Conservation (phyloP, 2,329 filamentous ascomycete genomes). For the Hortaea sp. region DNA sequence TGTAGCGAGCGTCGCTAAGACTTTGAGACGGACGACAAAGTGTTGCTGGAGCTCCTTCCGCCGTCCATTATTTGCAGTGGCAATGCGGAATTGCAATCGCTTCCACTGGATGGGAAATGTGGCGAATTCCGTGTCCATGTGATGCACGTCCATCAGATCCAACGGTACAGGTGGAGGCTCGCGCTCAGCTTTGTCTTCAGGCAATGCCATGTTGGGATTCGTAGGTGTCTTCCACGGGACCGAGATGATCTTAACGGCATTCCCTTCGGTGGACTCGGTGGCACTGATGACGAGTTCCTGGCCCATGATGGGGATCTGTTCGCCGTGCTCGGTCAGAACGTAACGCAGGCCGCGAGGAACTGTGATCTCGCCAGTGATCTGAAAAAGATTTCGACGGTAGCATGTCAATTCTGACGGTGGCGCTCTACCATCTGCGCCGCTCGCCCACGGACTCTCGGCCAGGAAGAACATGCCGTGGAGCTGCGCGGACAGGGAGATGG, state of each 20-base stretch:
- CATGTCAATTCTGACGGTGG: constrained; percentile 80
- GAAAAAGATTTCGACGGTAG: constrained; percentile 90
- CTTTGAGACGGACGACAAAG: constrained; percentile 81
- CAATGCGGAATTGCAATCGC: constrained; percentile 83
- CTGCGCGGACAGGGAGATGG: constrained; percentile 61
- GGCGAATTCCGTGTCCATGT: constrained; percentile 72
- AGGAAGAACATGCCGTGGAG: constrained; percentile 85
- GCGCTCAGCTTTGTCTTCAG: constrained; percentile 64
- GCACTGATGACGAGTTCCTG: constrained; percentile 86
- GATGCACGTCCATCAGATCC: constrained; percentile 52
- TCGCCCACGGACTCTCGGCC: constrained; percentile 63
- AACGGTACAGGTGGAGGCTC: constrained; percentile 77
- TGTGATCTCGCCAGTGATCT: constrained; percentile 83
- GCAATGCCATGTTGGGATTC: constrained; percentile 53
- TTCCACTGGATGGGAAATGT: constrained; percentile 94
- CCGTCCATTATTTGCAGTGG: constrained; percentile 90
- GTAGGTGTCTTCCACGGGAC: constrained; percentile 97
- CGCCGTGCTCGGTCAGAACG: constrained; percentile 72
- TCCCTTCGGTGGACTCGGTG: constrained; percentile 88
- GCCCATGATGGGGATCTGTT: constrained; percentile 69
- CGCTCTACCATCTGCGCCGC: constrained; percentile 44
- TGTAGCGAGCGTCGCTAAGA: constrained; percentile 72
- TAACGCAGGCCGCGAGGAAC: constrained; percentile 68
- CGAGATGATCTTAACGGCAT: constrained; percentile 84
- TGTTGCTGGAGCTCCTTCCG: constrained; percentile 94